phyloP scores from a whole-genome alignment of 768 basidiomycete genomes.

The Piloderma croceum region DNA sequence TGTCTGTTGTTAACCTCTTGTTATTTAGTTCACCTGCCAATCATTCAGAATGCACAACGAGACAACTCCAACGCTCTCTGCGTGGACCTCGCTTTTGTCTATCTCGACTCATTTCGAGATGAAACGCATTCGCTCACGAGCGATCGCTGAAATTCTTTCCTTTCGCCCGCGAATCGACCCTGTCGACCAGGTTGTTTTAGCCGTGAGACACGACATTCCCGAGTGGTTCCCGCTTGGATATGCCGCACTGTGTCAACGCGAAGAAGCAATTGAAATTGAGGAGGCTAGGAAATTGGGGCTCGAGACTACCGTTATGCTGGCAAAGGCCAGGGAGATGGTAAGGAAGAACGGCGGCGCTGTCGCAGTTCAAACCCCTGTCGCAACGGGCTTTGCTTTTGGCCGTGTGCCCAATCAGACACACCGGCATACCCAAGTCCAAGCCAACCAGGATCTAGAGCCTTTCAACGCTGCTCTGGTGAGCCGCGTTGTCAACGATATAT shows the following conservation, averaged over 20 bases:
- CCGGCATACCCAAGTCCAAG: too few relatives aligned
- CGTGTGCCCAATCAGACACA: too few relatives aligned
- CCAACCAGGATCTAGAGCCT: too few relatives aligned
- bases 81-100: conserved; percentile 37
- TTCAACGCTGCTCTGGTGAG: too few relatives aligned
- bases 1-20: neutral
- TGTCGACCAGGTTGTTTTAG: conserved; percentile 32
- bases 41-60: neutral
- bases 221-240: conserved; percentile 37
- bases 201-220: conserved; percentile 31
- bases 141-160: conserved; percentile 27
- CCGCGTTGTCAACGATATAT: too few relatives aligned
- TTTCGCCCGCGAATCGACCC: conserved; percentile 20
- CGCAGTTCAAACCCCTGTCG: too few relatives aligned
- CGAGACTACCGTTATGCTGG: conserved; percentile 4
- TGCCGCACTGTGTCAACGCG: conserved; percentile 29
- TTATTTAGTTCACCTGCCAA: neutral
- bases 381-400: too few relatives aligned
- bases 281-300: conserved; percentile 23
- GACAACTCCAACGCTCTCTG: conserved; percentile 5
- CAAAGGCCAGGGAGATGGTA: conserved; percentile 3
- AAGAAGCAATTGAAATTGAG: conserved; percentile 26
- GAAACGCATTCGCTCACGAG: conserved; percentile 28
- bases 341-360: too few relatives aligned
- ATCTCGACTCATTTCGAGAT: conserved; percentile 36